Evolutionary conservation across 805 yeast species (phyloP), one percentile per base, ranked within the genome.

Genomic region (Starmera amethionina): DNA sequence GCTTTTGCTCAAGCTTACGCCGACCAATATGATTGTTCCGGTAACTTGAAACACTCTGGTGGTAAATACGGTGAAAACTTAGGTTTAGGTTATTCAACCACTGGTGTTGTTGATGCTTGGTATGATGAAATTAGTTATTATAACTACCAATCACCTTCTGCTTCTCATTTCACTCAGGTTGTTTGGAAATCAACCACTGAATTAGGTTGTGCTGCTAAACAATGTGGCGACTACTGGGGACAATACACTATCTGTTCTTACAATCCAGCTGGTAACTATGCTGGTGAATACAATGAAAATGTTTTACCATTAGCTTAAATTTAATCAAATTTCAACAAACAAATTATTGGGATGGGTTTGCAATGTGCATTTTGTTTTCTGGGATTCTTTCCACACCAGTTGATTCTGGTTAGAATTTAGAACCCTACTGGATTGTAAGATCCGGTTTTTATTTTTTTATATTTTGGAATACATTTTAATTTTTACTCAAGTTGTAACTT

Each of bases 111-210:
- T 35, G 73, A 73, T 39, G 90, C 86, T 27, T 84, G 95, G 95
- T 85, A 82, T 68, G 62, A 68, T 48, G 95, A 84, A 61, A 73
- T 78, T 50, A 46, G 56, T 35, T 44, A 60, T 28, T 83, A 81
- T 64, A 62, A 71, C 54, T 77, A 69, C 61, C 54, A 68, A 25
- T 64, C 63, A 48, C 77, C 79, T 29, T 65, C 62, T 11, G 76
- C 88, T 35, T 90, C 90, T 37, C 95, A 86, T 60, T 86, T 83
- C 66, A 83, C 95, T 28, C 94, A 84, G 61, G 72, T 86, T 42
- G 78, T 86, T 40, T 86, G 95, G 95, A 76, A 73, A 53, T 56
- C 66, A 16, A 68, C 87, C 38, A 70, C 80, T 30, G 60, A 75
- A 55, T 50, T 86, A 13, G 96, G 95, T 34, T 86, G 96, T 67